Evolutionary conservation across 805 yeast species (phyloP).

Genomic region (Wickerhamomyces rabaulensis): DNA sequence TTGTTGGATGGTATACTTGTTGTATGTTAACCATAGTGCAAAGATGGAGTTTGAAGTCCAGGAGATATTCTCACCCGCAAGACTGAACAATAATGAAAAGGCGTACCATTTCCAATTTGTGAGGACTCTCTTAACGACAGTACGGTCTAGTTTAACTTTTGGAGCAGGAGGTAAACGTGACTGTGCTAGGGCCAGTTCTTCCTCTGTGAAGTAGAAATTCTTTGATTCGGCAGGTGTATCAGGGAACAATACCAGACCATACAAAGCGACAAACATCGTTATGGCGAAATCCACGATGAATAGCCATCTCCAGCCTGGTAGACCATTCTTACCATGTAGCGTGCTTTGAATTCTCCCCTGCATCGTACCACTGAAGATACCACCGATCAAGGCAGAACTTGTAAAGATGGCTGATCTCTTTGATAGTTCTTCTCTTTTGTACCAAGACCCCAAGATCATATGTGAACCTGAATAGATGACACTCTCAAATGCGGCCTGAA

Average conservation of each 20-base stretch:
- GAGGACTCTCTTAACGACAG: slow-evolving; percentile 35
- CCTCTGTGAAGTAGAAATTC: slow-evolving; percentile 9
- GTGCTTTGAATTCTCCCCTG: slow-evolving; percentile 40
- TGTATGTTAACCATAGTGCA: slow-evolving; percentile 39
- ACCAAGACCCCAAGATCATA: slow-evolving; percentile 33
- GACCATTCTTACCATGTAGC: slow-evolving; percentile 35
- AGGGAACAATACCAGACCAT: slow-evolving; percentile 39
- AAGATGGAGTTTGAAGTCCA: slow-evolving; percentile 41
- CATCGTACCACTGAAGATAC: slow-evolving; percentile 44
- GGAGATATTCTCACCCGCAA: slow-evolving; percentile 44
- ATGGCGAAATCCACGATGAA: slow-evolving; percentile 32
- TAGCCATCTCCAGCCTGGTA: slow-evolving; percentile 43
- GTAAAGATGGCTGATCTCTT: slow-evolving; percentile 41
- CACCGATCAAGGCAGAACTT: slow-evolving; percentile 40
- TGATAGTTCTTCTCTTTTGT: slow-evolving; percentile 35
- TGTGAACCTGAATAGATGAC: slow-evolving; percentile 41
- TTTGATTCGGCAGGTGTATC: slow-evolving; percentile 27
- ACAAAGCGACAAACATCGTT: slow-evolving; percentile 30
- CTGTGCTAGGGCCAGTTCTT: slow-evolving; percentile 8
- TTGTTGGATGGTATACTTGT: slow-evolving; percentile 35
- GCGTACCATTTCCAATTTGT: slow-evolving; percentile 54
- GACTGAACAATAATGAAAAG: slow-evolving; percentile 44
- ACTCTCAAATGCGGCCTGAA: slow-evolving; percentile 41
- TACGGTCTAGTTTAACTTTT: neutral
- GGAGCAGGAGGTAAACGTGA: slow-evolving; percentile 1